Evolutionary conservation across 176 grass and related monocot species (phyloP), one percentile per base, ranked within the genome.

Genomic region (Eleusine indica): DNA sequence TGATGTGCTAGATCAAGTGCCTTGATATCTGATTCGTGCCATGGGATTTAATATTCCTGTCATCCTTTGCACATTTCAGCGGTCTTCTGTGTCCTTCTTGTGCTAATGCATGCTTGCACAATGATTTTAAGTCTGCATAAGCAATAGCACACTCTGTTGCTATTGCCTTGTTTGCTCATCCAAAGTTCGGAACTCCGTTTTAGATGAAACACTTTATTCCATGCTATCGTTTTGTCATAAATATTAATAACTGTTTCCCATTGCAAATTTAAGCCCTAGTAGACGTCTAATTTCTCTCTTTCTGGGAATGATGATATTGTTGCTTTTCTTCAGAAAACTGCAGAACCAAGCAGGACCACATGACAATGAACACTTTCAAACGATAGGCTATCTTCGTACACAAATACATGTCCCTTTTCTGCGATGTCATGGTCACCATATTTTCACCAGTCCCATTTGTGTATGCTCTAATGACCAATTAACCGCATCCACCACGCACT

Each of bases 1-100:
- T 86, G 72, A 83, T 74, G 68, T 67, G 54, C 68, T 73, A 82
- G 79, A 49, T 74, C 48, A 58, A 86, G 40, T 78, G 66, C 9
- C 78, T 63, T 72, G 80, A 43, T 73, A 38, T 66, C 53, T 25
- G 46, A 37, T 56, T 53, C 51, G 2, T 16, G 48, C 48, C 48
- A 15, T 51, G 48, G 74, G 32, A 32, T 62, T 82, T 72, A 32
- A 32, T 71, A 40, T 39, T 30, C 82, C 74, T 83, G 74, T 29
- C 78, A 43, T 53, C 49, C 1, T 86, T 70, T 30, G 35, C 54
- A 48, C 44, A 66, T 64, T 77, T 65, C 28, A 52, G 56, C 58
- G 29, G n/a, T 77, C 61, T 44, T 3, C 22, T 61, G 0, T 17
- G 73, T n/a, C 43, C 49, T 43, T 30, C 48, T 48, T 78, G 12